Base-by-base conservation (phyloP, 768 basidiomycete species). In the Termitomyces sp. region DNA sequence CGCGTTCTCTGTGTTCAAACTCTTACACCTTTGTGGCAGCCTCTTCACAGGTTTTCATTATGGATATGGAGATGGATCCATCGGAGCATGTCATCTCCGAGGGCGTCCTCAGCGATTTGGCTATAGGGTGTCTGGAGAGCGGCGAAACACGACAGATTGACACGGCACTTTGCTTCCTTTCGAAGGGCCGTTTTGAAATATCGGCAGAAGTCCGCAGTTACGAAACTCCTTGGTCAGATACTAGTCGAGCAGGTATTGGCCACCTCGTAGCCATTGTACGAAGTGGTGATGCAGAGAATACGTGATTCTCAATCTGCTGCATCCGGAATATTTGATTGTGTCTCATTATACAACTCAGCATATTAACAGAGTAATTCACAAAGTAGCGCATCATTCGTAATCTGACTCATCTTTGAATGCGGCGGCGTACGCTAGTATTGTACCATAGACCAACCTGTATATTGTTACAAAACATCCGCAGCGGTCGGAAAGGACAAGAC, bases 371-470 rank as follows among this genome's bases (percentile, higher is more conserved):
- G 50, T 57, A 54, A 56, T 55, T 30, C 57, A 60, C 49, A 52
- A 32, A 30, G 35, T 64, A 57, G 36, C 52, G 51, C 47, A 58
- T 79, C 65, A 90, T 63, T 90, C 90, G 63, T 83, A 92, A 58
- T 94, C 92, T n/a, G 88, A 87, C 33, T 85, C 80, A 48, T 90
- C 90, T 69, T 73, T 87, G 72, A 94, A 93, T 24, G 86, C 87
- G 30, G 90, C 87, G 12, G 90, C 82, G 66, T 97, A 97, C 6
- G 90, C 87, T 62, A 94, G 59, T 65, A 97, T 96, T 18, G 94
- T 97, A 4, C 88, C 89, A 70, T 96, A 96, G 2, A 97, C 92
- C 65, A 92, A 75, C 46, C 88, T 90, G 54, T 58, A 32, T 47
- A 60, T 36, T 13, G 32, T 49, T 16, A 46, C 47, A 36, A 56